Evolutionary conservation across 2,329 filamentous ascomycete species (phyloP), one percentile per base, ranked within the genome.

Genomic region (Aspergillus sp.): DNA sequence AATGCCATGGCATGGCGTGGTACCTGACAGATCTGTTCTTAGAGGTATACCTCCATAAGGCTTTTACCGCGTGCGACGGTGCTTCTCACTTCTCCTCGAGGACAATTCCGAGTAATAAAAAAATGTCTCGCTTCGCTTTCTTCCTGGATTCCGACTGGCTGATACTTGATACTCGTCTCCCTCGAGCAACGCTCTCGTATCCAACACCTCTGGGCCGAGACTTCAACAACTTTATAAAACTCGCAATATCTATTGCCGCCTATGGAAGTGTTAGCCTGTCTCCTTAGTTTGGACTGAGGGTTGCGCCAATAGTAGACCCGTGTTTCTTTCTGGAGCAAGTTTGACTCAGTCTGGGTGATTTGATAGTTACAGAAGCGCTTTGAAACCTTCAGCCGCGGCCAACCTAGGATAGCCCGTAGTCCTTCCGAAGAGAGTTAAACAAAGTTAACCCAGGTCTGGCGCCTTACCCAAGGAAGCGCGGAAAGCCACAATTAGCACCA

Each of bases 1-100:
- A 31, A 31, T 53, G 37, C 21, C 27, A 31, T 31, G 27, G 27
- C 19, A 46, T 39, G 19, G 41, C 31, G 41, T 40, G 43, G 52
- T 54, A 33, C 52, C 52, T 54, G 44, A 54, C 52, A 54, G 52
- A 41, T 54, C 52, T 48, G 48, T 54, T 47, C 33, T 48, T 54
- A 44, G 52, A 47, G 33, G 21, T 46, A 46, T 39, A 14, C 52
- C 23, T 35, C 44, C 35, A 54, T 54, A 54, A 47, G 52, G 33
- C 43, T 40, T 33, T 48, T 15, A 40, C 31, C 19, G 11, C 17
- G 50, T n/a, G 14, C 47, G 17, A 14, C 4, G 27, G 27, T 8
- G 9, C 27, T 31, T 31, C 9, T 11, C 8, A 17, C 17, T 17
- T 19, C 7, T 39, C 27, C n/a, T 24, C 46, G 46, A 39, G 5